These are phyloP conservation scores for Nepenthes gracilis DNA, from an alignment of 148 eudicot genomes.

Conservation along the genomic window DNA sequence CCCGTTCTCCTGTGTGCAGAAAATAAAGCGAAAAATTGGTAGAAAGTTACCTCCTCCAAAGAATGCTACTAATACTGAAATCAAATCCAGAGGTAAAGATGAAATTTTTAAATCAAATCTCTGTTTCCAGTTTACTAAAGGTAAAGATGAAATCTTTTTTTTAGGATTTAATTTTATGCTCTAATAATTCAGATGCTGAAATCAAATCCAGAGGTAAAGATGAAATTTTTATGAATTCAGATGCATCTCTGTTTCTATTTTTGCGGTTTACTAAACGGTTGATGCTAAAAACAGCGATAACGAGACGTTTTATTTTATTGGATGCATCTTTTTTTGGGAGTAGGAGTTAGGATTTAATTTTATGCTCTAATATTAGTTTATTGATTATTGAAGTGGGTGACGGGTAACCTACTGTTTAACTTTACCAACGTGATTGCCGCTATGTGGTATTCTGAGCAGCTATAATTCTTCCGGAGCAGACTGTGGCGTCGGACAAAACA, in stretches of 20 bases:
- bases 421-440: neutral
- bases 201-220: slow-evolving; percentile 66
- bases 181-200: too few species aligned
- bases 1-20: slow-evolving; percentile 27
- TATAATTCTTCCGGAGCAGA: slow-evolving; percentile 88
- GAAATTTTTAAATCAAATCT: too few species aligned
- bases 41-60: slow-evolving; percentile 83
- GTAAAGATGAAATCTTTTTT: too few species aligned
- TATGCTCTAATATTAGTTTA: neutral
- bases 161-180: too few species aligned
- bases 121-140: too few species aligned
- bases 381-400: slow-evolving; percentile 5
- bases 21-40: slow-evolving; percentile 75
- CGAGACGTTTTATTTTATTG: neutral
- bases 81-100: slow-evolving; percentile 63
- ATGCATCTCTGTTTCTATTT: neutral
- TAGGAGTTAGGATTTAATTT: neutral
- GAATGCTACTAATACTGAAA: slow-evolving; percentile 76
- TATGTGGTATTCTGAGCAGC: slow-evolving; percentile 20
- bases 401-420: neutral
- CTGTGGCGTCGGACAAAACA: slow-evolving; percentile 73
- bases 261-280: neutral
- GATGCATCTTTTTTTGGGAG: neutral
- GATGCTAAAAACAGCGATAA: too few species aligned
- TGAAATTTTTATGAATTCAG: neutral